Conservation (phyloP, 2,329 filamentous ascomycete species). For the Alternaria arborescens region DNA sequence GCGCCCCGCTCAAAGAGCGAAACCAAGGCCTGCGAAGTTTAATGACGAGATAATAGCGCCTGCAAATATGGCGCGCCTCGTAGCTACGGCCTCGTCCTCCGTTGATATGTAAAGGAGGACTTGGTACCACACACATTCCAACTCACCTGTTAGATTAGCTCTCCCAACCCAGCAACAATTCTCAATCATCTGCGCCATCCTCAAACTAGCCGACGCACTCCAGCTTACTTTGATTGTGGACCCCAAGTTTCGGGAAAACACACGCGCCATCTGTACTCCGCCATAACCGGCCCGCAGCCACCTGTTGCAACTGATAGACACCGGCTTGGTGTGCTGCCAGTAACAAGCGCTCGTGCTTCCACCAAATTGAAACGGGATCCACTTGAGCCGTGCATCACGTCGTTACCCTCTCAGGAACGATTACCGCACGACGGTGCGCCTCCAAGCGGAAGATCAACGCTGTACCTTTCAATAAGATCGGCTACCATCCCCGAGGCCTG, state of each 20-base stretch:
- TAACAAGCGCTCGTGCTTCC: constrained; percentile 26
- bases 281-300: constrained; percentile 38
- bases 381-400: constrained; percentile 28
- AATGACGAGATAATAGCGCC: constrained; percentile 31
- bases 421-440: constrained; percentile 36
- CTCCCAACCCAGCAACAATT: constrained; percentile 14
- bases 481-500: constrained; percentile 35
- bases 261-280: constrained; percentile 24
- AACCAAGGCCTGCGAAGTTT: constrained; percentile 26
- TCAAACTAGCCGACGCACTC: constrained; percentile 28
- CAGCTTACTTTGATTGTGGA: constrained; percentile 35
- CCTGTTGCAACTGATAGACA: constrained; percentile 38
- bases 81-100: constrained; percentile 3
- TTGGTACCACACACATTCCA: constrained; percentile 12
- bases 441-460: constrained; percentile 45
- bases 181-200: constrained; percentile 2
- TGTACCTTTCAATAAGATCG: constrained; percentile 41
- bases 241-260: constrained; percentile 26
- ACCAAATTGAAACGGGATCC: constrained; percentile 41
- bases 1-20: constrained; percentile 16
- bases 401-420: constrained; percentile 33
- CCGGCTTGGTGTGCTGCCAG: constrained; percentile 25
- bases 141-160: constrained; percentile 17
- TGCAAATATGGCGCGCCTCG: constrained; percentile 10
- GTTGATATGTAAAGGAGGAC: constrained; percentile 8